Evolutionary conservation across 306 rosid genomes (phyloP).

Genomic region (Nissolia schottii): DNA sequence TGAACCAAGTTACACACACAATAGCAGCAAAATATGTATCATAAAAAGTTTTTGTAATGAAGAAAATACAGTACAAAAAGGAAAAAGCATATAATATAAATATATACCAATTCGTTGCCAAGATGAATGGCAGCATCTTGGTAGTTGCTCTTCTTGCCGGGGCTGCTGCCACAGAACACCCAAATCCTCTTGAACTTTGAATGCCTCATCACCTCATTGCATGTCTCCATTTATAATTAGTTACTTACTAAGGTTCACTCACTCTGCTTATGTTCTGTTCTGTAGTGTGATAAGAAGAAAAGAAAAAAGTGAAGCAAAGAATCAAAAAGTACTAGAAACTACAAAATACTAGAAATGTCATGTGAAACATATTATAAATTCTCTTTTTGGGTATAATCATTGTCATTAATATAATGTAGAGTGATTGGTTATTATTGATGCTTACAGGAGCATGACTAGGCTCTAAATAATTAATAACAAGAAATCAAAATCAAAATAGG

Average conservation of each 20-base stretch:
- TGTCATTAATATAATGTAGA: no score
- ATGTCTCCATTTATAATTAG: conserved; percentile 71
- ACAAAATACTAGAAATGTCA: no score
- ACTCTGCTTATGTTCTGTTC: no score
- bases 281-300: no score
- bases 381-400: no score
- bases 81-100: background rate
- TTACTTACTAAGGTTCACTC: no score
- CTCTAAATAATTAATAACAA: background rate
- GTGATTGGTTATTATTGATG: background rate
- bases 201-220: conserved; percentile 46
- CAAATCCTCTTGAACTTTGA: conserved; percentile 91
- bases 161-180: conserved; percentile 99
- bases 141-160: conserved; percentile 86
- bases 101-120: conserved; percentile 89
- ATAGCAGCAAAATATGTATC: background rate
- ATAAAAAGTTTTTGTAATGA: no score
- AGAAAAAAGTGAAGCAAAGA: no score
- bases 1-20: conserved; percentile 21
- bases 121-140: conserved; percentile 95
- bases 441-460: background rate
- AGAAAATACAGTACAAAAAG: no score
- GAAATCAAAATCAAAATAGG: background rate
- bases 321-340: no score
- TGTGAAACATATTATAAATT: no score